Conservation (phyloP, 163 green algal species). For the Trebouxiophyceae sp. region DNA sequence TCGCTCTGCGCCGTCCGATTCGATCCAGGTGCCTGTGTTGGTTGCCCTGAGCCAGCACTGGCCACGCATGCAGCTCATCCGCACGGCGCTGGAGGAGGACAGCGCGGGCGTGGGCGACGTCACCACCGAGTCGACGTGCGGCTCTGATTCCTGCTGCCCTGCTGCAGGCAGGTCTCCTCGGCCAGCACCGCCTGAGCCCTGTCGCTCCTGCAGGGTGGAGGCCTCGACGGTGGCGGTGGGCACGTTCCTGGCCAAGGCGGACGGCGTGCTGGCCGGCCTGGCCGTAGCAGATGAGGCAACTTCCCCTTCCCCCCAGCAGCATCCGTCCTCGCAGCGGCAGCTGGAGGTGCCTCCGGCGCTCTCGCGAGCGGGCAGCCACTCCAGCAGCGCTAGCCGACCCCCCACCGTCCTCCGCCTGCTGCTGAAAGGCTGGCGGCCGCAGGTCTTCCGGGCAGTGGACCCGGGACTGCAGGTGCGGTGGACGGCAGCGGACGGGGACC, state of each 20-base stretch:
- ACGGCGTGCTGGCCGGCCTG: conserved; percentile 81
- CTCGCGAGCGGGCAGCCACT: not conserved
- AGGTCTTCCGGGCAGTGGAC: conserved; percentile 70
- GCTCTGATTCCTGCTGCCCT: no score
- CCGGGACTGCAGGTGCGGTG: conserved; percentile 38
- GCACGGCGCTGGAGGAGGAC: conserved; percentile 78
- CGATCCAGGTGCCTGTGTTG: no score
- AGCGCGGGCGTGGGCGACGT: conserved; percentile 80
- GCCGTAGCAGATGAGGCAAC: conserved; percentile 70
- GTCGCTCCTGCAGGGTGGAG: conserved; percentile 83
- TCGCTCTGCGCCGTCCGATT: not conserved
- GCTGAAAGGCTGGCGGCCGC: no score
- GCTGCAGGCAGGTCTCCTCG: no score
- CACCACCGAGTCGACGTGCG: conserved; percentile 82
- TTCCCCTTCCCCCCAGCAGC: no score
- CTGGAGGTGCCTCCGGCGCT: no score
- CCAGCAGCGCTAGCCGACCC: not conserved
- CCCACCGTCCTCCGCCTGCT: not conserved
- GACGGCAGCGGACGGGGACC: conserved; percentile 55
- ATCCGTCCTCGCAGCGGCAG: no score
- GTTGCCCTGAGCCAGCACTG: no score
- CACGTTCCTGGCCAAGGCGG: conserved; percentile 88
- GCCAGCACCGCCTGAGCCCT: no score
- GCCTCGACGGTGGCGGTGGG: conserved; percentile 54
- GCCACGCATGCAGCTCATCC: conserved; percentile 48